phyloP scores from a whole-genome alignment of 495 filamentous ascomycete genomes.

The Hypoxylon lienhwacheense region DNA sequence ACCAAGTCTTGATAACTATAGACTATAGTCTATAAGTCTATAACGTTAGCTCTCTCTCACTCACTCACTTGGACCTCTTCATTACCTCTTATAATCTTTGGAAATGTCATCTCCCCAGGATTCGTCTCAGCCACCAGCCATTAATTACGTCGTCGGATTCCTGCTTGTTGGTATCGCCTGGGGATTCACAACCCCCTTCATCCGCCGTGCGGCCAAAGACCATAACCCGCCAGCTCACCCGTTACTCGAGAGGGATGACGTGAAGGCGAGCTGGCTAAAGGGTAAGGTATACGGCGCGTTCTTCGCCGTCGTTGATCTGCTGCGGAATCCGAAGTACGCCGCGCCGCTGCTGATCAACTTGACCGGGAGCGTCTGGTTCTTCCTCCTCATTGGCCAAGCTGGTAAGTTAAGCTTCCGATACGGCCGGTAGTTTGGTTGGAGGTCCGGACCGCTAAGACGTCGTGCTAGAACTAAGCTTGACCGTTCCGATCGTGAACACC shows the following conservation, averaged over 20 bases:
- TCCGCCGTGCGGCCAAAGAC: constrained; percentile 64
- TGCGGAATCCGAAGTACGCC: constrained; percentile 80
- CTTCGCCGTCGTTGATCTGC: constrained; percentile 75
- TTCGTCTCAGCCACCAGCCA: constrained; percentile 56
- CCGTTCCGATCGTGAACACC: constrained; percentile 92
- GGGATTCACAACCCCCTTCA: constrained; percentile 74
- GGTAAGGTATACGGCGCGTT: constrained; percentile 58
- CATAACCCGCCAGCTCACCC: constrained; percentile 59
- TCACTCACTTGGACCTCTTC: background rate
- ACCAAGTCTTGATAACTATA: too few relatives aligned
- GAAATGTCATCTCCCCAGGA: constrained; percentile 30
- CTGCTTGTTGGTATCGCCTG: constrained; percentile 89
- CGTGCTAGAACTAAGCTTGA: constrained; percentile 77
- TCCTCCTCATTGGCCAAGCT: constrained; percentile 87
- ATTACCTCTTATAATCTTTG: background rate
- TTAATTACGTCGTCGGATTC: constrained; percentile 86
- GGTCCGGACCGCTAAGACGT: constrained; percentile 3
- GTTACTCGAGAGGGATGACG: constrained; percentile 44
- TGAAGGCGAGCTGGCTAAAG: constrained; percentile 54
- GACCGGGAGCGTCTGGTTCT: constrained; percentile 97
- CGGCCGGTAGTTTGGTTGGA: background rate
- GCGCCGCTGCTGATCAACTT: constrained; percentile 85
- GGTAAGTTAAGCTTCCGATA: constrained; percentile 60
- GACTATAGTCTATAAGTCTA: too few relatives aligned
- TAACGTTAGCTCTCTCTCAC: too few relatives aligned